Base-by-base conservation (phyloP, 2,329 filamentous ascomycete species). In the Dothideomycetidae sp. region DNA sequence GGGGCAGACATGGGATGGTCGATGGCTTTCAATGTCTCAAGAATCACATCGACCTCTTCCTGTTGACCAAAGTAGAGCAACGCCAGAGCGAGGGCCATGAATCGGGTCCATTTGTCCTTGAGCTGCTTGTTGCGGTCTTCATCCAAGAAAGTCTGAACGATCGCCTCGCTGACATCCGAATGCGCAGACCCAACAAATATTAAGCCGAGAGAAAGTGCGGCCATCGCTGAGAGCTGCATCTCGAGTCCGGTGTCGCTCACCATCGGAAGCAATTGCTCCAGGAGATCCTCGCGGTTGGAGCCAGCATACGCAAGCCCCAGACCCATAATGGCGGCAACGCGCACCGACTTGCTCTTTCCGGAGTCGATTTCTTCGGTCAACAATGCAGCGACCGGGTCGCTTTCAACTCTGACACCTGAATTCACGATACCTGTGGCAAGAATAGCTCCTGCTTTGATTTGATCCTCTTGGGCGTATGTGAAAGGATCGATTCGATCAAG, bases 31-130 rank as follows among this genome's bases (percentile, higher is more conserved):
- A 98, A 71, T 0, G 90, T 93, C 63, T 98, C 90, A 19, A 96
- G 65, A 47, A 96, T 86, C 41, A 96, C 88, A 52, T 98, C 90
- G n/a, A 96, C 90, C 58, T 96, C 88, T 59, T 98, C 90, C 61
- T 98, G 90, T 46, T 84, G 79, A 28, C 90, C 90, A 50, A 98
- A 96, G 71, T 85, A 98, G 17, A 98, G 69, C 16, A 98, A 71
- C 2, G 88, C 90, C 44, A 98, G 71, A 46, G 90, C 90, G 29
- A 98, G 77, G 13, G 83, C 86, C 65, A 98, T 80, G 64, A 98
- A 98, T 12, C 90, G 78, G 19, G 86, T 90, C 90, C 90, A 98
- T 63, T 96, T 98, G 62, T 96, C 84, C 49, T 92, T 94, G 43
- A 98, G 67, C 57, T 93, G 86, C 52, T 73, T 78, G 61, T 81